Conservation (phyloP, 352 stramenopile species). For the Elongisporangium prolatum region DNA sequence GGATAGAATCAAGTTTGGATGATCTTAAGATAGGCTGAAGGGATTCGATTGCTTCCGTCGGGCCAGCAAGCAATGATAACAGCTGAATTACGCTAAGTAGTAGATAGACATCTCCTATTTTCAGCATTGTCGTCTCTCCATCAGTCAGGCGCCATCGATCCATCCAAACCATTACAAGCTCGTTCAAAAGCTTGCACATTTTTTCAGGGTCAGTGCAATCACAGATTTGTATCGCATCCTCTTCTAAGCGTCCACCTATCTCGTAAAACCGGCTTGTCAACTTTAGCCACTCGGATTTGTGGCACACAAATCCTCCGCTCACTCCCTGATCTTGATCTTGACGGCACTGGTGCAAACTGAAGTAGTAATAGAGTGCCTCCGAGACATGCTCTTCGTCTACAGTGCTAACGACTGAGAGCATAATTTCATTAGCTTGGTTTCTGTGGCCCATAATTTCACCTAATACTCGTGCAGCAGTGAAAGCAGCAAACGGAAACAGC, state of each 20-base stretch:
- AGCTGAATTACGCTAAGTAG: neutral
- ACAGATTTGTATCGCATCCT: neutral
- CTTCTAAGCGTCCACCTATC: neutral
- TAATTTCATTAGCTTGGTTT: slow-evolving; percentile 15
- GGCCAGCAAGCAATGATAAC: neutral
- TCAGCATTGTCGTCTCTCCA: neutral
- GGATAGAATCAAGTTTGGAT: neutral
- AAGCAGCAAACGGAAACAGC: slow-evolving; percentile 17
- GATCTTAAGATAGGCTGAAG: neutral
- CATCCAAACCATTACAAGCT: neutral
- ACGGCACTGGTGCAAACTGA: slow-evolving; percentile 4
- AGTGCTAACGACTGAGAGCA: slow-evolving; percentile 23
- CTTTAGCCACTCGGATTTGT: neutral
- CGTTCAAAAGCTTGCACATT: neutral
- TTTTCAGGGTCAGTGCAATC: neutral
- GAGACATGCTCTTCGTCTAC: slow-evolving; percentile 15
- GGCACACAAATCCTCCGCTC: neutral
- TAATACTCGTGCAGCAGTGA: slow-evolving; percentile 24
- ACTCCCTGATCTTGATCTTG: neutral
- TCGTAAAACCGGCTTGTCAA: neutral
- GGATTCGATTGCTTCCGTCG: neutral
- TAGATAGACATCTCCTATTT: neutral
- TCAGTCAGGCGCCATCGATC: neutral
- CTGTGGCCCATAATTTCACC: slow-evolving; percentile 1
- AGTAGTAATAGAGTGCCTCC: slow-evolving; percentile 29